phyloP scores from a whole-genome alignment of 352 stramenopile genomes.

The Saprolegnia parasitica region DNA sequence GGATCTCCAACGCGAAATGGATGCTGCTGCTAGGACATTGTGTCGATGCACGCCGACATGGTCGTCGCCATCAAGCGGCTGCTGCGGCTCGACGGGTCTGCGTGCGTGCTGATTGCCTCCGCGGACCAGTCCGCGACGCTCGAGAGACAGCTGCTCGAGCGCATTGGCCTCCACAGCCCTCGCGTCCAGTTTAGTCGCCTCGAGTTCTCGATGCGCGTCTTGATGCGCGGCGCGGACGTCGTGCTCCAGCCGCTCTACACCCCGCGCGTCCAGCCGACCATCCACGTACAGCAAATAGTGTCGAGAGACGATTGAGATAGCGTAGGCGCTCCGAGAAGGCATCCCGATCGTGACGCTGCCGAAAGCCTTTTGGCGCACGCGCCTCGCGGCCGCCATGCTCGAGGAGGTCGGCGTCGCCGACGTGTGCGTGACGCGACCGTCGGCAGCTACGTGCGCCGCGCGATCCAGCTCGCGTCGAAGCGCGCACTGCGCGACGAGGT shows the following conservation, averaged over 20 bases:
- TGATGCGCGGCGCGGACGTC: slow-evolving; percentile 50
- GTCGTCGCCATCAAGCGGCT: slow-evolving; percentile 47
- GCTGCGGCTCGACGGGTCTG: slow-evolving; percentile 41
- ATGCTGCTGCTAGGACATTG: slow-evolving; percentile 42
- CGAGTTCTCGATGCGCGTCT: slow-evolving; percentile 50
- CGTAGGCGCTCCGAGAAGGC: slow-evolving; percentile 45
- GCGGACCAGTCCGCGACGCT: slow-evolving; percentile 38
- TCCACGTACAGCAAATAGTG: neutral
- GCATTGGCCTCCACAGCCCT: slow-evolving; percentile 32
- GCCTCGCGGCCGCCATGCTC: slow-evolving; percentile 63
- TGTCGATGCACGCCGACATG: slow-evolving; percentile 74
- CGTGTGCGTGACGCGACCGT: slow-evolving; percentile 40
- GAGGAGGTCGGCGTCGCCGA: slow-evolving; percentile 57
- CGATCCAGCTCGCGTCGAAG: slow-evolving; percentile 48
- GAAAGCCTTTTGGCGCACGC: slow-evolving; percentile 53
- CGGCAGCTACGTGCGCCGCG: slow-evolving; percentile 50
- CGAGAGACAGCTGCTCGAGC: slow-evolving; percentile 27
- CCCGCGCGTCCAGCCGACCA: neutral
- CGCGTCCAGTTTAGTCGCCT: slow-evolving; percentile 61
- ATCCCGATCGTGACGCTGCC: slow-evolving; percentile 61
- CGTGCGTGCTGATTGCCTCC: slow-evolving; percentile 48
- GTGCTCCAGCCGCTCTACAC: slow-evolving; percentile 32
- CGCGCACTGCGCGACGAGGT: slow-evolving; percentile 43
- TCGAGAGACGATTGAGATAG: neutral
- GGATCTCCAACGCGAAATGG: neutral